Base-by-base conservation (phyloP, 1,139 yeast species). In the Protomyces gravidus region DNA sequence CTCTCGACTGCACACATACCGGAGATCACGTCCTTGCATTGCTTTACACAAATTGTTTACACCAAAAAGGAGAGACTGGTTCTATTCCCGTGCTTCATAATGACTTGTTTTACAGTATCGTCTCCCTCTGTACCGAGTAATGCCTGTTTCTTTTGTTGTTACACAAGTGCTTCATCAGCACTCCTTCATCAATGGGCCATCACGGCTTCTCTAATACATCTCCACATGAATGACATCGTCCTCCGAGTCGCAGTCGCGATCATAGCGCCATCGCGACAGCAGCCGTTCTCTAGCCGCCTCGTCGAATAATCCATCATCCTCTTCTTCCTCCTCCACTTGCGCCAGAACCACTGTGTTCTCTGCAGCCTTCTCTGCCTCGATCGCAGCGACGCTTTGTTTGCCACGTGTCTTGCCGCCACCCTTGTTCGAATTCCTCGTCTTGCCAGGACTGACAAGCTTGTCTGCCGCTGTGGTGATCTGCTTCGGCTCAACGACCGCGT, bases 201-300 rank as follows among this genome's bases (percentile, higher is more conserved):
- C n/a, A n/a, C n/a, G n/a, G n/a, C n/a, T n/a, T n/a, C n/a, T n/a
- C n/a, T n/a, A n/a, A 36, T 36, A 36, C 42, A 36, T 36, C 9
- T 53, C 58, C 28, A 53, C 46, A n/a, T 53, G 33, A 39, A 53
- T 53, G 42, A 50, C 58, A 45, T 53, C 58, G 45, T 53, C 58
- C 15, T 53, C 58, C n/a, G 58, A 50, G 26, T 53, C 58, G 11
- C 46, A 46, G 28, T 53, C 58, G 17, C 46, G 47, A 46, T 53
- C 58, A 26, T 46, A 46, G 9, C 26, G n/a, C 58, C 58, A 53
- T 3, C 58, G 50, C 11, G 42, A 36, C 42, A 36, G 17, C 7
- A n/a, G 9, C 19, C 42, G 42, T 17, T 36, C 42, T 36, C 21
- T 19, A 19, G 42, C 42, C 23, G 42, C 42, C 25, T 39, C 47